phyloP scores from a whole-genome alignment of 2,329 filamentous ascomycete species.

The Penicillium sp. region DNA sequence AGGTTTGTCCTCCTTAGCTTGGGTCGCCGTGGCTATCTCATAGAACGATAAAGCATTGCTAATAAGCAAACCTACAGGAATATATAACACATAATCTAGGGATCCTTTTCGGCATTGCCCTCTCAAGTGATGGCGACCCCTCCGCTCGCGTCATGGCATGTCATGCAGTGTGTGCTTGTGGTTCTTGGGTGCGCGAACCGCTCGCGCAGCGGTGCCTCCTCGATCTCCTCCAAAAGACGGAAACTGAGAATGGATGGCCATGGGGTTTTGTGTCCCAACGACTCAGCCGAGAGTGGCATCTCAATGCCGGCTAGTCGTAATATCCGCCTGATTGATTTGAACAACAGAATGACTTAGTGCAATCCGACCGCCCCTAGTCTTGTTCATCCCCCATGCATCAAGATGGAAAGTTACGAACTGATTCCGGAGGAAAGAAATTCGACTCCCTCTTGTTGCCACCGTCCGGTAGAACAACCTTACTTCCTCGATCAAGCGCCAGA shows the following conservation, averaged over 20 bases:
- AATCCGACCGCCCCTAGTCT: no score
- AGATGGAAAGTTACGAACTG: no score
- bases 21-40: no score
- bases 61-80: conserved; percentile 22
- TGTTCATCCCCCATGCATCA: no score
- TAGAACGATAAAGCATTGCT: background rate
- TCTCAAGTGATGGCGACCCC: conserved; percentile 40
- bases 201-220: conserved; percentile 30
- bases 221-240: conserved; percentile 28
- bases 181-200: conserved; percentile 38
- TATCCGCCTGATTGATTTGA: no score
- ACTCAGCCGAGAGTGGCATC: conserved; percentile 25
- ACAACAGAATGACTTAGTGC: no score
- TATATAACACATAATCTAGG: conserved; percentile 34
- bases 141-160: conserved; percentile 40
- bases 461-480: no score
- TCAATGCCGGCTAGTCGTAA: conserved; percentile 12
- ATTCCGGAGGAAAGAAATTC: no score
- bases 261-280: conserved; percentile 28
- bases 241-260: conserved; percentile 31
- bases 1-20: conserved; percentile 25
- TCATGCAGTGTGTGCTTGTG: conserved; percentile 39
- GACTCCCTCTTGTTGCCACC: no score
- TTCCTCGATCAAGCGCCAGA: no score
- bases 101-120: conserved; percentile 39